Evolutionary conservation across 2,329 filamentous ascomycete species (phyloP).

Genomic region (Aspergillus sp.): DNA sequence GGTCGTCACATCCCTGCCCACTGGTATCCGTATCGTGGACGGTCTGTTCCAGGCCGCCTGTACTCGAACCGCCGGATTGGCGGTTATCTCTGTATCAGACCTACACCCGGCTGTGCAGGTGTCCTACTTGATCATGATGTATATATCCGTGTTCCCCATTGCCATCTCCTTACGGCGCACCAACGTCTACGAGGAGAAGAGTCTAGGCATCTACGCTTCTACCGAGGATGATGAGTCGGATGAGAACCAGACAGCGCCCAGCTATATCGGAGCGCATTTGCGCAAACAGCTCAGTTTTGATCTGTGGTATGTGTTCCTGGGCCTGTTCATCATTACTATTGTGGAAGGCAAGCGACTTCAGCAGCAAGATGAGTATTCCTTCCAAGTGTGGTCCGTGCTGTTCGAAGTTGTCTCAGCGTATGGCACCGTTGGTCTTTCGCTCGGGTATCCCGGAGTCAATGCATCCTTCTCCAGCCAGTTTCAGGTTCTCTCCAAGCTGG

Average conservation of each 20-base stretch:
- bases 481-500: slow-evolving; percentile 65
- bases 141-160: slow-evolving; percentile 94
- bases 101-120: slow-evolving; percentile 90
- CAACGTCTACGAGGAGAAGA: slow-evolving; percentile 88
- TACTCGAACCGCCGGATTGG: slow-evolving; percentile 87
- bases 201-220: slow-evolving; percentile 70
- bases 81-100: slow-evolving; percentile 71
- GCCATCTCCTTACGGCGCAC: slow-evolving; percentile 90
- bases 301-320: slow-evolving; percentile 93
- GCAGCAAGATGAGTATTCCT: slow-evolving; percentile 57
- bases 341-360: slow-evolving; percentile 75
- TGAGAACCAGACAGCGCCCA: slow-evolving; percentile 63
- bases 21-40: slow-evolving; percentile 76
- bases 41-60: slow-evolving; percentile 87
- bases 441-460: slow-evolving; percentile 76
- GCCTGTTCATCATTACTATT: slow-evolving; percentile 89
- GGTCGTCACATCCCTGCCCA: slow-evolving; percentile 66
- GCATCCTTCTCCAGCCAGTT: slow-evolving; percentile 84
- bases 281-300: slow-evolving; percentile 94
- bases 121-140: slow-evolving; percentile 99
- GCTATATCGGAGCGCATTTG: slow-evolving; percentile 88
- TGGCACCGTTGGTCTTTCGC: slow-evolving; percentile 86
- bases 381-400: slow-evolving; percentile 68
- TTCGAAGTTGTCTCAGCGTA: slow-evolving; percentile 91
- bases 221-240: slow-evolving; percentile 54